These are phyloP conservation scores for Leccinum variicolor DNA, from an alignment of 768 basidiomycete genomes.

Conservation along the genomic window DNA sequence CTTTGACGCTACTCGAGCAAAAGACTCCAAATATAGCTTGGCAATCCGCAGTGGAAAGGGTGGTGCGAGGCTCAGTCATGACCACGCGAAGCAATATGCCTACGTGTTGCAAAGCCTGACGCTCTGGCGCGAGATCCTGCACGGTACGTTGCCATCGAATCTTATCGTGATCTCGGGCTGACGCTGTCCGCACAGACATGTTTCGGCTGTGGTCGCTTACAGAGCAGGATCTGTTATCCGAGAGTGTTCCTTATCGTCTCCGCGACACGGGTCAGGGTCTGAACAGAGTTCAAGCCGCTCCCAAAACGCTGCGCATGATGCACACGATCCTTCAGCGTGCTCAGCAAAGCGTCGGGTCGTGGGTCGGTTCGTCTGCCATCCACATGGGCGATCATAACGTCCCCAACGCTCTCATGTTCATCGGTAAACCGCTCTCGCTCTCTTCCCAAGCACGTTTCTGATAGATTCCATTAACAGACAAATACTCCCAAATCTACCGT, in stretches of 20 bases:
- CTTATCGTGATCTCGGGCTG: background rate
- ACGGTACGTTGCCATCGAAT: constrained; percentile 45
- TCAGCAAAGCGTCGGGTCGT: constrained; percentile 74
- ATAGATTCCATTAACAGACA: constrained; percentile 43
- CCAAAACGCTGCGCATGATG: constrained; percentile 91
- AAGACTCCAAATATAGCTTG: constrained; percentile 61
- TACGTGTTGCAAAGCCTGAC: constrained; percentile 86
- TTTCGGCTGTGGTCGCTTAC: constrained; percentile 83
- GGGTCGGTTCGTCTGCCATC: constrained; percentile 85
- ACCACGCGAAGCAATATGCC: constrained; percentile 81
- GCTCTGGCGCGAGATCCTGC: constrained; percentile 81
- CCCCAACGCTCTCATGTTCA: constrained; percentile 72
- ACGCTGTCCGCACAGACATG: constrained; percentile 55
- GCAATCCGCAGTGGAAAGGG: constrained; percentile 80
- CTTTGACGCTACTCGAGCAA: constrained; percentile 71
- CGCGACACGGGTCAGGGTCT: constrained; percentile 90
- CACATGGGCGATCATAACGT: constrained; percentile 83
- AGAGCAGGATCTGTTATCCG: constrained; percentile 78
- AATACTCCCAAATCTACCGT: constrained; percentile 89
- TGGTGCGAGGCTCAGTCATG: constrained; percentile 79
- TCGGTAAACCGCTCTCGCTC: constrained; percentile 39
- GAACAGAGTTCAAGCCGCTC: constrained; percentile 82
- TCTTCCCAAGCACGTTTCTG: background rate
- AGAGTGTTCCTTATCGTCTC: constrained; percentile 70
- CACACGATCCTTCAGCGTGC: constrained; percentile 82